phyloP scores from a whole-genome alignment of 2,329 filamentous ascomycete species.

The Fusarium gaditjirri region DNA sequence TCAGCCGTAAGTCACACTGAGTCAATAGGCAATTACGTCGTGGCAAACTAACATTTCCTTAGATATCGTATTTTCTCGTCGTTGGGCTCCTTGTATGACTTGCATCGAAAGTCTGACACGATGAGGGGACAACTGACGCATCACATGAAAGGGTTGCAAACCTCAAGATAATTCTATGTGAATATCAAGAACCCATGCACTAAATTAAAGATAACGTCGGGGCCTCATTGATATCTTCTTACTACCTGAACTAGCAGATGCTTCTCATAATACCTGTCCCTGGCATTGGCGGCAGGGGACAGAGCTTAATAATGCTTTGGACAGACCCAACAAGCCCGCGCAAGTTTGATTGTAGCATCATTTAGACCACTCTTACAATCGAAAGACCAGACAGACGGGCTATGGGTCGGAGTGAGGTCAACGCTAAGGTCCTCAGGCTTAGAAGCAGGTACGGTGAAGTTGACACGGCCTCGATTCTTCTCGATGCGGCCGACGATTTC shows the following conservation, averaged over 20 bases:
- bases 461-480: conserved; percentile 1
- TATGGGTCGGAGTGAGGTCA: background rate
- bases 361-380: background rate
- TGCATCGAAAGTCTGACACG: background rate
- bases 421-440: background rate
- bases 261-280: background rate
- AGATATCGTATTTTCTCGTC: background rate
- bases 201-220: background rate
- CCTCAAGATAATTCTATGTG: too few relatives aligned
- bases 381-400: background rate
- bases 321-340: background rate
- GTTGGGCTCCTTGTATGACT: background rate
- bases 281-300: background rate
- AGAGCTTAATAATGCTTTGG: background rate
- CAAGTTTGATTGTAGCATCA: background rate
- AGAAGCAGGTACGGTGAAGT: background rate
- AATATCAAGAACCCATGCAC: too few relatives aligned
- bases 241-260: background rate
- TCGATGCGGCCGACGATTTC: background rate
- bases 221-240: background rate
- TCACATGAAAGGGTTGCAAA: background rate
- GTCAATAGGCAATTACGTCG: rapidly evolving
- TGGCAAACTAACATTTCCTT: background rate
- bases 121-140: too few relatives aligned
- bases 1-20: background rate